phyloP scores from a whole-genome alignment of 495 filamentous ascomycete species.

The Tuber aestivum region DNA sequence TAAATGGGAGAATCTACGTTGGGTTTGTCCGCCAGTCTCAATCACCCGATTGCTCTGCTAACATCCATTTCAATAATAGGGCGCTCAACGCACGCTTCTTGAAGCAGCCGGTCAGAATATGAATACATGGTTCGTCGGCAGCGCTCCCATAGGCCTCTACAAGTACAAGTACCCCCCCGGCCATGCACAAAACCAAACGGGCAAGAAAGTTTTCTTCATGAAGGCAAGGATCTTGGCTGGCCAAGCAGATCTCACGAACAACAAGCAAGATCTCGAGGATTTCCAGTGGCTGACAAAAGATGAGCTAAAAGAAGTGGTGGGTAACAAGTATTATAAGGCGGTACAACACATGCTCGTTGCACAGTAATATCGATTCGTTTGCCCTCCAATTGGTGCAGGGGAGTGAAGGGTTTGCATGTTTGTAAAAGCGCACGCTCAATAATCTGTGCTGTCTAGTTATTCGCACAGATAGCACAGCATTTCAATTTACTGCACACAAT shows the following conservation, averaged over 20 bases:
- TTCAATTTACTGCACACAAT: background rate
- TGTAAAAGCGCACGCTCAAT: background rate
- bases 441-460: background rate
- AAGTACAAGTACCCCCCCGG: slow-evolving; percentile 48
- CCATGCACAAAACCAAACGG: slow-evolving; percentile 45
- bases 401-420: background rate
- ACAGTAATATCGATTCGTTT: slow-evolving; percentile 46
- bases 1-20: slow-evolving; percentile 64
- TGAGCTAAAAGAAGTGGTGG: slow-evolving; percentile 64
- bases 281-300: slow-evolving; percentile 91
- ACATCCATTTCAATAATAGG: slow-evolving; percentile 49
- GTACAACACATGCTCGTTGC: slow-evolving; percentile 77
- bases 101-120: slow-evolving; percentile 84
- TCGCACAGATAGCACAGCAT: background rate
- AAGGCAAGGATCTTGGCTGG: slow-evolving; percentile 93
- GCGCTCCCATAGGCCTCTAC: slow-evolving; percentile 78
- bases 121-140: slow-evolving; percentile 98
- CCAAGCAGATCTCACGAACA: slow-evolving; percentile 73
- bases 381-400: background rate
- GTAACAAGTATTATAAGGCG: slow-evolving; percentile 59
- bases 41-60: slow-evolving; percentile 9
- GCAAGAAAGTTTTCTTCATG: slow-evolving; percentile 90
- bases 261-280: slow-evolving; percentile 65
- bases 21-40: slow-evolving; percentile 53
- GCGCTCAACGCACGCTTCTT: slow-evolving; percentile 68